Percentiles rank a stretch among this genome's conserved stretches.
Evolutionary conservation across 345 rosid genomes (phyloP).

Genomic region (Cardamine occulta): DNA sequence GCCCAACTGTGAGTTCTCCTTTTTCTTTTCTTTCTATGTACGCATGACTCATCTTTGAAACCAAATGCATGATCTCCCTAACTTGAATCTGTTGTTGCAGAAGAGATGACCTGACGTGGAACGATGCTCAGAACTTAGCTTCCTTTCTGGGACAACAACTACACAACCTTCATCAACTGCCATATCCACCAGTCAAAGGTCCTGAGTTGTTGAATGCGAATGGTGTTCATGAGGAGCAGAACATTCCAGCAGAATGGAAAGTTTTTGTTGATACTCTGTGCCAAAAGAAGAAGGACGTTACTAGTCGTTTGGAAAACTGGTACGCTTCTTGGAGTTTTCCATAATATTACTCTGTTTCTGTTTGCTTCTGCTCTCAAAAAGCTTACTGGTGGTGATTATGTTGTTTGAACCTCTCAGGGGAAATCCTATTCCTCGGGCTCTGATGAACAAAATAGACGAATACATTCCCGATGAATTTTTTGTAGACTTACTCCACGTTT

Average conservation of each 20-base stretch:
- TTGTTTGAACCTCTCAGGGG: slow-evolving; percentile 63
- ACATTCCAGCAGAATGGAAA: slow-evolving; percentile 73
- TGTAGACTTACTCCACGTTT: slow-evolving; percentile 50
- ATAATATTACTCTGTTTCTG: slow-evolving; percentile 7
- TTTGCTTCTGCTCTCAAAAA: background rate
- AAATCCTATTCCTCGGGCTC: slow-evolving; percentile 66
- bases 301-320: slow-evolving; percentile 68
- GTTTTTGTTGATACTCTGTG: slow-evolving; percentile 54
- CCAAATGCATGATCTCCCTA: slow-evolving; percentile 22
- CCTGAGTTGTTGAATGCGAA: slow-evolving; percentile 47
- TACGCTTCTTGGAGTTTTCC: slow-evolving; percentile 28
- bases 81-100: slow-evolving; percentile 53
- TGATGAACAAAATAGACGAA: slow-evolving; percentile 70
- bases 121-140: slow-evolving; percentile 64
- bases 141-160: slow-evolving; percentile 84
- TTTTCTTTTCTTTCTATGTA: background rate
- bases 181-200: slow-evolving; percentile 60
- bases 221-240: slow-evolving; percentile 41
- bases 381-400: slow-evolving; percentile 4
- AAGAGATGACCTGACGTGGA: slow-evolving; percentile 70
- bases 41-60: slow-evolving; percentile 6
- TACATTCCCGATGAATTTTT: slow-evolving; percentile 80
- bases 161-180: slow-evolving; percentile 72
- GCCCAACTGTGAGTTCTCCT: slow-evolving; percentile 73
- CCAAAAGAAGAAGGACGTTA: slow-evolving; percentile 58